These are phyloP conservation scores for Fusarium citri DNA, from an alignment of 2,329 filamentous ascomycete genomes.

Conservation along the genomic window DNA sequence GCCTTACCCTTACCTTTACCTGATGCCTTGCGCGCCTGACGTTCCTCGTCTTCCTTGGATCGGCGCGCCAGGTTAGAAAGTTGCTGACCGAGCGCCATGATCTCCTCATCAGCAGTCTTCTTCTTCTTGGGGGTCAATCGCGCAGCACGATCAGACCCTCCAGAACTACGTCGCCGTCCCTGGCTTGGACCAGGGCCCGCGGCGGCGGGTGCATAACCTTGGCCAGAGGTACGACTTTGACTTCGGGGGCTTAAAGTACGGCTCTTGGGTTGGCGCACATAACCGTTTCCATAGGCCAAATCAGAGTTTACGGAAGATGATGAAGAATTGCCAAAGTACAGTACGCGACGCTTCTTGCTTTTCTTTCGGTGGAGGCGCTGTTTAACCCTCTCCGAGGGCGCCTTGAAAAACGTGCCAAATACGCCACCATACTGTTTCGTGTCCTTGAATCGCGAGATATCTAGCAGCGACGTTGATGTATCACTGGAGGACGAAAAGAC, in stretches of 20 bases:
- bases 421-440: conserved; percentile 64
- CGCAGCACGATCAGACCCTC: conserved; percentile 31
- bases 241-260: conserved; percentile 46
- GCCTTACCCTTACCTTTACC: conserved; percentile 44
- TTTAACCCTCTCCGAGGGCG: conserved; percentile 63
- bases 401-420: conserved; percentile 72
- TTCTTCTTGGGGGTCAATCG: conserved; percentile 44
- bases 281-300: conserved; percentile 74
- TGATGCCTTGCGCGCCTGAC: conserved; percentile 47
- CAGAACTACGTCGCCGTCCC: conserved; percentile 34
- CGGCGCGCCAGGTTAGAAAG: conserved; percentile 64
- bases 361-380: conserved; percentile 54
- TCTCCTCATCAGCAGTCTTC: conserved; percentile 67
- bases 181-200: conserved; percentile 23
- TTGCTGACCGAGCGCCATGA: conserved; percentile 65
- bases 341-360: conserved; percentile 64
- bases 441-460: conserved; percentile 69
- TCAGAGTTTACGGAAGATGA: conserved; percentile 76
- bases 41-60: conserved; percentile 63
- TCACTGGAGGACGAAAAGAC: conserved; percentile 60
- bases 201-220: conserved; percentile 22
- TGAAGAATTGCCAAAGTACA: conserved; percentile 71
- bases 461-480: conserved; percentile 70
- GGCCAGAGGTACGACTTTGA: conserved; percentile 37
- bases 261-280: conserved; percentile 57